phyloP scores from a whole-genome alignment of 768 basidiomycete genomes.

The Tulasnella sp. region DNA sequence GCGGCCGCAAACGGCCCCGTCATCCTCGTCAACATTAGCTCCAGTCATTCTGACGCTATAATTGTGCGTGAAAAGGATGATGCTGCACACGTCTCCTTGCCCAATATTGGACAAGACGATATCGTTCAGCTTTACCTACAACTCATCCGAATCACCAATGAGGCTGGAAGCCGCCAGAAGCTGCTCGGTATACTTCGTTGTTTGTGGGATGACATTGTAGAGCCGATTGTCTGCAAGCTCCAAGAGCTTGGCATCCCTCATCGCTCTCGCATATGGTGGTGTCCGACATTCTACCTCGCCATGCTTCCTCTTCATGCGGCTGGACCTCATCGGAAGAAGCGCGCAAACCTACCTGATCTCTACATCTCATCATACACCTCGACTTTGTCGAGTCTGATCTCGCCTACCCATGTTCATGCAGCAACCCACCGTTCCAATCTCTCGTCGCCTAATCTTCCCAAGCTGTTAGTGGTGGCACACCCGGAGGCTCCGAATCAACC shows the following conservation, averaged over 20 bases:
- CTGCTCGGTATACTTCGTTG: too few species aligned
- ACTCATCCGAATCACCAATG: too few species aligned
- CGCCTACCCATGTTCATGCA: neutral
- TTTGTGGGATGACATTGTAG: neutral
- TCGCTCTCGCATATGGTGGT: neutral
- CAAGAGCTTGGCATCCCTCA: neutral
- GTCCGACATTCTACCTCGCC: too few species aligned
- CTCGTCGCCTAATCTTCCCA: too few species aligned
- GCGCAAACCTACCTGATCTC: neutral
- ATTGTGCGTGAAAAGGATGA: too few species aligned
- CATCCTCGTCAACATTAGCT: too few species aligned
- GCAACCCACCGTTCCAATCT: neutral
- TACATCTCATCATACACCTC: neutral
- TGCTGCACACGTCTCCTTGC: too few species aligned
- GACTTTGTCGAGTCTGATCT: neutral
- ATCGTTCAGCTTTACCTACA: too few species aligned
- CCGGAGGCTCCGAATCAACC: neutral
- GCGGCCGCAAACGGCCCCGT: too few species aligned
- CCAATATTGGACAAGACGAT: too few species aligned
- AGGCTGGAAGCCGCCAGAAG: too few species aligned
- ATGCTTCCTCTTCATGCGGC: neutral
- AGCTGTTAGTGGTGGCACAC: neutral
- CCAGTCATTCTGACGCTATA: too few species aligned
- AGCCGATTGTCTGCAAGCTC: neutral
- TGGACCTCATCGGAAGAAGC: neutral